Evolutionary conservation across 495 filamentous ascomycete genomes (phyloP).

Genomic region (Lichenothelia convexa): DNA sequence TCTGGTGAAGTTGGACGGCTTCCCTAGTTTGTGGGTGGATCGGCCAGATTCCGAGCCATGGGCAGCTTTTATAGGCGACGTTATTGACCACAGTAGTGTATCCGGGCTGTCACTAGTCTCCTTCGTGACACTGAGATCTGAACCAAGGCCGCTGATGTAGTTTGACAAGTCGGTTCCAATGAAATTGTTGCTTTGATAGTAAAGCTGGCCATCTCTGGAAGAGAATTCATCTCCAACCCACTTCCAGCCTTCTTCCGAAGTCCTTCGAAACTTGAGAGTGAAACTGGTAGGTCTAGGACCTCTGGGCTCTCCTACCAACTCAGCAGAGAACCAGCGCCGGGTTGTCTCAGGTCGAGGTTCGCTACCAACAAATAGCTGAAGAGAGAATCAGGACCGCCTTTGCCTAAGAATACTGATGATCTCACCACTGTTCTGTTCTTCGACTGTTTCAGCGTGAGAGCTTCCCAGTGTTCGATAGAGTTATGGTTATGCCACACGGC

Average conservation of each 20-base stretch:
- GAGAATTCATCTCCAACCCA: slow-evolving; percentile 54
- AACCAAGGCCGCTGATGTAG: slow-evolving; percentile 42
- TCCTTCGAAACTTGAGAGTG: slow-evolving; percentile 54
- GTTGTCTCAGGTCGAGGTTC: slow-evolving; percentile 6
- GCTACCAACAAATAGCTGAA: slow-evolving; percentile 25
- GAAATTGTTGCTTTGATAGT: slow-evolving; percentile 3
- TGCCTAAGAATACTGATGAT: slow-evolving; percentile 10
- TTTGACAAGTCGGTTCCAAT: slow-evolving; percentile 28
- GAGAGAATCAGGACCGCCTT: slow-evolving; percentile 3
- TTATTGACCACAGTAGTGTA: slow-evolving; percentile 53
- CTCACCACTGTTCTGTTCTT: slow-evolving; percentile 21
- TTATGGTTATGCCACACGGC: slow-evolving; percentile 57
- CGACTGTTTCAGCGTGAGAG: slow-evolving; percentile 26
- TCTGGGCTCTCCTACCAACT: slow-evolving; percentile 13
- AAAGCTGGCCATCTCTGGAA: slow-evolving; percentile 14
- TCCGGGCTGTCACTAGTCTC: slow-evolving; percentile 48
- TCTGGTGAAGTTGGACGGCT: slow-evolving; percentile 34
- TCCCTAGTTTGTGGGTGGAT: slow-evolving; percentile 40
- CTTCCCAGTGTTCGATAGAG: slow-evolving; percentile 27
- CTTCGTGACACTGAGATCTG: slow-evolving; percentile 35
- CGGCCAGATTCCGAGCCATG: slow-evolving; percentile 36
- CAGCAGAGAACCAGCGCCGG: slow-evolving; percentile 23
- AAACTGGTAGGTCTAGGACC: slow-evolving; percentile 36
- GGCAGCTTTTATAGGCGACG: slow-evolving; percentile 33
- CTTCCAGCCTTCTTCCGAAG: slow-evolving; percentile 39